Conservation (phyloP, 2,329 filamentous ascomycete species). For the Lachnellula occidentalis region DNA sequence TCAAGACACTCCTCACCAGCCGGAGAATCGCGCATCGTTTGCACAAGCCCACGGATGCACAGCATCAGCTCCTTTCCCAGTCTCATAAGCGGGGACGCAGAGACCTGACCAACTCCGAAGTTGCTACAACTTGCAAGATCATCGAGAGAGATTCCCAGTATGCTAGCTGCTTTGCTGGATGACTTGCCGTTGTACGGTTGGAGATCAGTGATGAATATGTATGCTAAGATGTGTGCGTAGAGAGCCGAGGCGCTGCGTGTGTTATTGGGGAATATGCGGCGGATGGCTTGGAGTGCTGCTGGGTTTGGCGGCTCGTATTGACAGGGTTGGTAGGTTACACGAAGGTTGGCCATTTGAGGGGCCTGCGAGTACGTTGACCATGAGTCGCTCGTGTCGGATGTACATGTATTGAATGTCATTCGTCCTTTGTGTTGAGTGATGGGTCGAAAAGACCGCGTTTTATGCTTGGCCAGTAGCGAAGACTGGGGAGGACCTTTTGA, state of each 20-base stretch:
- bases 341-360: not conserved
- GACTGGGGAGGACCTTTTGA: not conserved
- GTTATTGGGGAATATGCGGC: slow-evolving; percentile 21
- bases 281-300: slow-evolving; percentile 19
- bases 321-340: not conserved
- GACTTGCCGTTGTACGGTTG: not conserved
- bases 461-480: not conserved
- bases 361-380: not conserved
- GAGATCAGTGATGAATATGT: slow-evolving; percentile 14
- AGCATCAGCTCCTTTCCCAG: not conserved
- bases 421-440: not conserved
- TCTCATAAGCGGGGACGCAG: not conserved
- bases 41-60: not conserved
- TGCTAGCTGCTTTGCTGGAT: not conserved
- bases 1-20: not conserved
- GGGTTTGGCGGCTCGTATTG: slow-evolving; percentile 7
- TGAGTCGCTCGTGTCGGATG: not conserved
- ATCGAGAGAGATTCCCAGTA: not conserved
- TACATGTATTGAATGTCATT: not conserved
- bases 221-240: slow-evolving; percentile 26
- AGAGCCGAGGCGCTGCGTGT: slow-evolving; percentile 17
- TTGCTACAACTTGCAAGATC: no score
- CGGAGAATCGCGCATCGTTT: not conserved
- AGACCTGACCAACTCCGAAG: not conserved
- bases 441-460: not conserved